These are phyloP conservation scores for Colletotrichum eremochloae DNA, from an alignment of 2,329 filamentous ascomycete genomes.

Conservation along the genomic window DNA sequence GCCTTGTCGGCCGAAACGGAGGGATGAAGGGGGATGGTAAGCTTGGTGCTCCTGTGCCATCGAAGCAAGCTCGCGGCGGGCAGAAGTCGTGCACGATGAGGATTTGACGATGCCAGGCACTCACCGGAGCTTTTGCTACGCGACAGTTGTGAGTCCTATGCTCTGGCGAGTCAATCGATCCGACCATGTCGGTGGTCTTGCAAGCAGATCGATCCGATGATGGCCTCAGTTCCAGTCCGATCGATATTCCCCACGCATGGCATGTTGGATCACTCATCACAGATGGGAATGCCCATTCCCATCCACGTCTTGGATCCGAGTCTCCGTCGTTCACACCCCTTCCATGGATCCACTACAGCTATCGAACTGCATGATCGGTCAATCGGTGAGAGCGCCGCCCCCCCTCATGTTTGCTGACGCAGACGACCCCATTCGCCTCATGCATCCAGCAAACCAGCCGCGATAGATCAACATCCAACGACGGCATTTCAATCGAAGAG, in stretches of 20 bases:
- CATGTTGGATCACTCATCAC: neutral
- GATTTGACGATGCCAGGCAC: neutral
- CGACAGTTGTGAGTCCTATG: neutral
- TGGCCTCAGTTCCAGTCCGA: constrained; percentile 23
- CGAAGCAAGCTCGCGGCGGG: neutral
- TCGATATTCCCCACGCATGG: constrained; percentile 7
- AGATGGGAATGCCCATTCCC: constrained; percentile 10
- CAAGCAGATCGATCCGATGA: constrained; percentile 16
- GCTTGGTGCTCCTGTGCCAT: neutral
- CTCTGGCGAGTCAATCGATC: neutral
- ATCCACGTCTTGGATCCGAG: constrained; percentile 6
- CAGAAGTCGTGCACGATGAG: neutral
- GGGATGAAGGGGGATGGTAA: neutral
- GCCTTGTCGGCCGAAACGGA: constrained; percentile 15
- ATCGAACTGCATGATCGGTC: constrained; percentile 1
- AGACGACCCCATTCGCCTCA: neutral
- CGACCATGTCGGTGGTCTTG: neutral
- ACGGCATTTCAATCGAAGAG: constrained; percentile 27
- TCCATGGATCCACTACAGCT: neutral
- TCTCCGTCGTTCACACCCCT: neutral
- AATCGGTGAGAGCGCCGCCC: constrained; percentile 6
- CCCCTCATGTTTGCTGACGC: neutral
- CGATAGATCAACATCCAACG: constrained; percentile 27
- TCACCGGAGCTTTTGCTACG: neutral
- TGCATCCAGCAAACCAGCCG: neutral